Evolutionary conservation across 768 basidiomycete genomes (phyloP), one percentile per base, ranked within the genome.

Genomic region (Lentinus tigrinus): DNA sequence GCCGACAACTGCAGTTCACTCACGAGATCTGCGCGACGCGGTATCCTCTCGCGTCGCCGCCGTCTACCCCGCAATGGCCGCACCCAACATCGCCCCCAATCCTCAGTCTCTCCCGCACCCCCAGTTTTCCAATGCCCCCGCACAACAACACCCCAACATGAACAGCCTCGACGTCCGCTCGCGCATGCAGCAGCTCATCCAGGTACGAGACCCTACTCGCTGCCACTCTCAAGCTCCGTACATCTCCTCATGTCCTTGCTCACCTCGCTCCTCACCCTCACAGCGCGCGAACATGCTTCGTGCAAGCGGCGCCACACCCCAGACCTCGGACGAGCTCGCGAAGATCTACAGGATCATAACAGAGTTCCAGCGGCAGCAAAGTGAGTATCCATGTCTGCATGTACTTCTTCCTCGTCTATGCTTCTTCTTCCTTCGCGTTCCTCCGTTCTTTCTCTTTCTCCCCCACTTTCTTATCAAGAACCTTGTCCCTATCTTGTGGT

Each of bases 261-360:
- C 37, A 27, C 51, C 17, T n/a, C 24, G 7, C 27, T 28, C 47
- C 26, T 43, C 21, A 47, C 27, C 16, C 44, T 19, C 39, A 65
- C 70, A 84, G 77, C 79, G 80, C 26, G 73, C 75, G n/a, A 72
- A 75, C 31, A 53, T 67, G 38, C 75, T 84, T 31, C 76, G 73
- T 39, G 65, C 65, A n/a, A 69, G 74, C 38, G 83, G 83, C 13
- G 70, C 69, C 57, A 78, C 81, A 11, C 69, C 75, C n/a, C 77
- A 81, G 47, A 75, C 74, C 2, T 75, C 71, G 9, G 69, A 62
- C 23, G 83, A 84, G 54, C 71, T 83, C 23, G 74, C 70, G 6
- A 71, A 66, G 55, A 69, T 83, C 46, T 62, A 75, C 48, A 69
- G 72, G 26, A 69, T 77, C 60, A 64, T 85, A 38, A 63, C 68